These are phyloP conservation scores for Pecoramyces ruminantium DNA, from an alignment of 192 early-diverging fungal species.

Conservation along the genomic window DNA sequence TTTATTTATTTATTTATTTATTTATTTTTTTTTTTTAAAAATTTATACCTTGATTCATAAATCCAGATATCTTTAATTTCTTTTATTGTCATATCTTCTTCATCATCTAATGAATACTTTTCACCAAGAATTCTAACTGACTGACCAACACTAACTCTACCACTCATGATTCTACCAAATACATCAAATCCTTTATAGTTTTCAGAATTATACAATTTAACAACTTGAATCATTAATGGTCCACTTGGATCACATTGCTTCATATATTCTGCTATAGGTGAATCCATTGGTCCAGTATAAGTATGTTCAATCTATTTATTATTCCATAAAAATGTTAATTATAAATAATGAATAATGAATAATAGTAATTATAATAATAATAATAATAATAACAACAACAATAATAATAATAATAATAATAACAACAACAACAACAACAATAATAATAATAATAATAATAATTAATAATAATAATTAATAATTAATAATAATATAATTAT, in stretches of 20 bases:
- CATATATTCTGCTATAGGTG: slow-evolving; percentile 40
- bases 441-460: slow-evolving; percentile 10
- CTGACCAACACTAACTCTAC: slow-evolving; percentile 58
- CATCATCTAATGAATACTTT: slow-evolving; percentile 77
- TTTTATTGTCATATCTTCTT: slow-evolving; percentile 86
- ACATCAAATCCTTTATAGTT: slow-evolving; percentile 76
- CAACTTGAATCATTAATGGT: slow-evolving; percentile 80
- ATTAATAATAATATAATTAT: neutral
- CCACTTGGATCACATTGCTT: slow-evolving; percentile 65
- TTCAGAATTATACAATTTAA: slow-evolving; percentile 75
- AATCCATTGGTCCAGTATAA: slow-evolving; percentile 17
- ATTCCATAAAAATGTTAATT: no score
- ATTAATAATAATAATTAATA: no score
- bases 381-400: slow-evolving; percentile 3
- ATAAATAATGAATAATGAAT: no score
- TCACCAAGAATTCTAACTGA: slow-evolving; percentile 82
- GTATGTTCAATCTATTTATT: slow-evolving; percentile 32
- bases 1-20: no score
- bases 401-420: slow-evolving; percentile 13
- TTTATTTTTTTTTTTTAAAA: no score
- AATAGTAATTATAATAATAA: slow-evolving; percentile 9
- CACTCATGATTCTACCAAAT: slow-evolving; percentile 89
- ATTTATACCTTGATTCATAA: slow-evolving; percentile 57
- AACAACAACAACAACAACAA: slow-evolving; percentile 5
- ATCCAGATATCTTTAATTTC: slow-evolving; percentile 54